Conservation (phyloP, 2,329 filamentous ascomycete genomes). For the Penicillium capsulatum region DNA sequence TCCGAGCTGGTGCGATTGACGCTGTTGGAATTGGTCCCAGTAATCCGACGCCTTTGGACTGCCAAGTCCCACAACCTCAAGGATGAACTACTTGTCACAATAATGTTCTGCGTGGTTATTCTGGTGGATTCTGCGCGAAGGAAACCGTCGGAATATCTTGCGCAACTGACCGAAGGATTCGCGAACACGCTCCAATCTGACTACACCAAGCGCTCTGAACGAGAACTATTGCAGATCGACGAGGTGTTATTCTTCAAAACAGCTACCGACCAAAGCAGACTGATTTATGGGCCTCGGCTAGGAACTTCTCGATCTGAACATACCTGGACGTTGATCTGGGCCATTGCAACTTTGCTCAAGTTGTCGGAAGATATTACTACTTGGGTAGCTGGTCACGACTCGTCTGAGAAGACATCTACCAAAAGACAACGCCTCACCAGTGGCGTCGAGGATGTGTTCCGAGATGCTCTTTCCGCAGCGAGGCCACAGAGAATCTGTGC, state of each 20-base stretch:
- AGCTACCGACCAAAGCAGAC: slow-evolving; percentile 34
- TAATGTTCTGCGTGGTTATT: slow-evolving; percentile 63
- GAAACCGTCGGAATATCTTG: slow-evolving; percentile 38
- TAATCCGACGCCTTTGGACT: slow-evolving; percentile 75
- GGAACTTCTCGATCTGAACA: slow-evolving; percentile 36
- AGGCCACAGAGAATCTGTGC: slow-evolving; percentile 44
- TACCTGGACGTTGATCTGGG: slow-evolving; percentile 40
- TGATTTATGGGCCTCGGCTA: slow-evolving; percentile 35
- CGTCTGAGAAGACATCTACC: slow-evolving; percentile 17
- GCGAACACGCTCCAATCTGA: slow-evolving; percentile 69
- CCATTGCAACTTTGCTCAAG: slow-evolving; percentile 40
- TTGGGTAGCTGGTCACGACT: slow-evolving; percentile 6
- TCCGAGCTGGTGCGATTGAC: slow-evolving; percentile 58
- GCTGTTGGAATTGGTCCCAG: slow-evolving; percentile 60
- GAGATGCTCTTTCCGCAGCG: slow-evolving; percentile 36
- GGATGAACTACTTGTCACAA: slow-evolving; percentile 71
- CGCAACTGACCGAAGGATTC: slow-evolving; percentile 57
- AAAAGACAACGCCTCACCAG: slow-evolving; percentile 39
- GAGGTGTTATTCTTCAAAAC: slow-evolving; percentile 60
- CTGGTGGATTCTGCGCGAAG: slow-evolving; percentile 44
- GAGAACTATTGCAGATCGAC: slow-evolving; percentile 70
- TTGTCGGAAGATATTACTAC: slow-evolving; percentile 29
- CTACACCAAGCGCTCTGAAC: slow-evolving; percentile 67
- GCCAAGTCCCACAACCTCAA: slow-evolving; percentile 60
- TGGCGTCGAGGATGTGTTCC: slow-evolving; percentile 34